Conservation (phyloP, 352 stramenopile genomes). For the Globisporangium nodosum region DNA sequence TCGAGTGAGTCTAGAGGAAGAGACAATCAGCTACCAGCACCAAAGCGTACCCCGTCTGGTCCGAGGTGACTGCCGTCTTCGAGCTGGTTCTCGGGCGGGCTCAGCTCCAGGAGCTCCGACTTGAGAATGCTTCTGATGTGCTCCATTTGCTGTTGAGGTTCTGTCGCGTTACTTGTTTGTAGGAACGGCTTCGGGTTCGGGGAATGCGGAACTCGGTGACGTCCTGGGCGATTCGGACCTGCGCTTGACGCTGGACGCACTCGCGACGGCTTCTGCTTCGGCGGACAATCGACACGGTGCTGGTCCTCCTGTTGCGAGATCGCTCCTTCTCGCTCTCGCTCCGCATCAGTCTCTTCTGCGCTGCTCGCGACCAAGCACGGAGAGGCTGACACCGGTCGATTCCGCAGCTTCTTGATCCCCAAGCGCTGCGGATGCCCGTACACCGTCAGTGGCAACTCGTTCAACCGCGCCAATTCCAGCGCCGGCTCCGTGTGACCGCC, state of each 20-base stretch:
- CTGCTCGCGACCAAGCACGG: conserved; percentile 10
- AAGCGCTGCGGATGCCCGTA: conserved; percentile 45
- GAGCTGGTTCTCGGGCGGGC: conserved; percentile 35
- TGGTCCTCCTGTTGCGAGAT: neutral
- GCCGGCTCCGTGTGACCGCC: conserved; percentile 6
- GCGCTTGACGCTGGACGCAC: conserved; percentile 6
- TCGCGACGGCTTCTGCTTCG: neutral
- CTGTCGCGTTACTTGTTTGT: neutral
- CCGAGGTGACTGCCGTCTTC: conserved; percentile 39
- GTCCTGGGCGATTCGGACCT: conserved; percentile 2
- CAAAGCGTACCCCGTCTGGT: conserved; percentile 36
- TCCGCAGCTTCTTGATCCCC: conserved; percentile 25
- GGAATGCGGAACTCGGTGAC: neutral
- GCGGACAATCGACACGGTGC: neutral
- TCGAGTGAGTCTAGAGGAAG: neutral
- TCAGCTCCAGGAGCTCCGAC: conserved; percentile 31
- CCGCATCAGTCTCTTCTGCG: neutral
- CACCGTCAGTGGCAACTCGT: conserved; percentile 35
- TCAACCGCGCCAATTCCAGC: neutral
- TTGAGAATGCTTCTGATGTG: conserved; percentile 60
- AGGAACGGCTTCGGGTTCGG: conserved; percentile 5
- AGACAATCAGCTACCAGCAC: neutral
- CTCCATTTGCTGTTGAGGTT: conserved; percentile 25
- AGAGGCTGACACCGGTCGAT: conserved; percentile 20
- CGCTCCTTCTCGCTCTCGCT: conserved; percentile 3